A percentile compares a stretch with the other conserved stretches of the same genome.
Conservation (phyloP, 306 rosid species). For the Quercus dentata region DNA sequence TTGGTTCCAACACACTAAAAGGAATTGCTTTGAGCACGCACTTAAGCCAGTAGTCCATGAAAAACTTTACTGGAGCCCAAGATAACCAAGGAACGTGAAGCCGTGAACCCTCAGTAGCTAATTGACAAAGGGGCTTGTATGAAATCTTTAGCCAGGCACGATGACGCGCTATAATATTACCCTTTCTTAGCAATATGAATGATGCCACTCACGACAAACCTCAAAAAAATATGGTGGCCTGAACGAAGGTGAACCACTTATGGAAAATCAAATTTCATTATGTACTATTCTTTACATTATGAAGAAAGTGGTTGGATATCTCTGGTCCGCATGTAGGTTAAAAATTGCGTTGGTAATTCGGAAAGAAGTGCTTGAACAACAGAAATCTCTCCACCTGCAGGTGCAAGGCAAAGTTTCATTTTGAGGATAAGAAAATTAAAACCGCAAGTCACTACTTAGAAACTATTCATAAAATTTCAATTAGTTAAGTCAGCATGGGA, state of each 20-base stretch:
- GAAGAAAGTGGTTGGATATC: constrained; percentile 64
- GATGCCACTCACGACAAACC: neutral
- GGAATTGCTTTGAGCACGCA: neutral
- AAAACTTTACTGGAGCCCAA: neutral
- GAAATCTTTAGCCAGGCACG: neutral
- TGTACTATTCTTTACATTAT: constrained; percentile 46
- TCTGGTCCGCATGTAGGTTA: constrained; percentile 82
- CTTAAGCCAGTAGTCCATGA: neutral
- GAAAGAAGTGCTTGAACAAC: constrained; percentile 96
- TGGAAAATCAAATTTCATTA: constrained; percentile 29
- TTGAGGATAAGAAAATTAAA: no score
- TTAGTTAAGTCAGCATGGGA: neutral
- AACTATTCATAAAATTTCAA: neutral
- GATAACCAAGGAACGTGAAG: neutral
- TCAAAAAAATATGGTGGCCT: constrained; percentile 15
- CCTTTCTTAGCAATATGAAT: neutral
- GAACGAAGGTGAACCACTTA: constrained; percentile 31
- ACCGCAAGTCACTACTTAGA: neutral
- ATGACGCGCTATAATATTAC: neutral
- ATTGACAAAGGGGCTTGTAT: neutral
- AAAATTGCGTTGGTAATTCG: constrained; percentile 89
- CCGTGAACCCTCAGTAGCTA: neutral
- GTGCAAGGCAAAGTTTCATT: constrained; percentile 8
- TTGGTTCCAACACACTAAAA: neutral
- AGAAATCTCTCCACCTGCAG: constrained; percentile 86